Evolutionary conservation across 495 filamentous ascomycete species (phyloP), one percentile per base, ranked within the genome.

Genomic region (Cenococcum geophilum): DNA sequence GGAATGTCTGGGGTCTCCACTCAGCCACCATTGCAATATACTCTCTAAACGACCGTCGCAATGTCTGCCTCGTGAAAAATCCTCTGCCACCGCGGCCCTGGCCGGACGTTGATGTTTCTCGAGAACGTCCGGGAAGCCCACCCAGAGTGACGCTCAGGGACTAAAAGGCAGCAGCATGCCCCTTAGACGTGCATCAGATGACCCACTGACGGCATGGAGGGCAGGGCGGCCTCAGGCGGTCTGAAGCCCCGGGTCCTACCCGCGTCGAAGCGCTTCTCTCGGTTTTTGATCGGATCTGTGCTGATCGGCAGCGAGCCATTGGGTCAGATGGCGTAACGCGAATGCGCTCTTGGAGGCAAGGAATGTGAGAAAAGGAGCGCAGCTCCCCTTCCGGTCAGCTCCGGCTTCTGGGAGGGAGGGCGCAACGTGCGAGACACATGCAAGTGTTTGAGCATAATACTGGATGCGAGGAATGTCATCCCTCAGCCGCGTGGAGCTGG

Each of bases 11-110:
- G 58, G 57, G 27, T 27, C 37, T 12, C 58, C 62, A 27, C 50
- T 43, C 66, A 58, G 66, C 66, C 62, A 68, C 66, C 66, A 65
- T 64, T 57, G 57, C 59, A 11, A 63, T 63, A 37, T 53, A 48
- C 56, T 21, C 57, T 67, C 27, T 57, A 68, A 61, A 58, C 56
- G 61, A 4, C 12, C 40, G 27, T 32, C 2, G 27, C 11, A 18
- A 57, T 60, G 3, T 18, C 27, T 54, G 34, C 8, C 8, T 51
- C 18, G 25, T 61, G 60, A 58, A 55, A 2, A 51, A 61, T 58
- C 58, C 11, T 43, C 54, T 60, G 61, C 40, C 4, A 10, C 40
- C 18, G 14, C 40, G 18, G 18, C 40, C 40, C 40, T 45, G 40
- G 40, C 18, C 40, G 18, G 40, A 14, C 2, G 14, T 45, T 45